phyloP scores from a whole-genome alignment of 208 protist species.

The Trypanosoma caninum region DNA sequence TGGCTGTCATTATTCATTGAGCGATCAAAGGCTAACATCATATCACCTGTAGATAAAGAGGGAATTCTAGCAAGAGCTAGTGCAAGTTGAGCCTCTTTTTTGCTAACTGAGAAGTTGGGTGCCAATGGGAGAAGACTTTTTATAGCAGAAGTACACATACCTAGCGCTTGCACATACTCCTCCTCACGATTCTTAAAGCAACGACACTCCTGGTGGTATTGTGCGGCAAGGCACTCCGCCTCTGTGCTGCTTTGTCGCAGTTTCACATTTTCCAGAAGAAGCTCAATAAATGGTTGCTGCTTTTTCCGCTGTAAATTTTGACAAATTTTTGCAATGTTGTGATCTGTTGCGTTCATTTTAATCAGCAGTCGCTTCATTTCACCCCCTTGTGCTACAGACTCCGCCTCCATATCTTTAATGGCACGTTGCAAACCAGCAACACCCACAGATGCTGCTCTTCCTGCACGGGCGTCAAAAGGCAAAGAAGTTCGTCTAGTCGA shows the following conservation, averaged over 20 bases:
- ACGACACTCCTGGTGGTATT: slow-evolving; percentile 77
- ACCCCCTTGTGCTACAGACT: slow-evolving; percentile 29
- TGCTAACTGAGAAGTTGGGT: slow-evolving; percentile 2
- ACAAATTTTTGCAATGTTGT: slow-evolving; percentile 39
- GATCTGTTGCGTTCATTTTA: slow-evolving; percentile 52
- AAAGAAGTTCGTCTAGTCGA: slow-evolving; percentile 24
- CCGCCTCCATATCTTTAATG: slow-evolving; percentile 49
- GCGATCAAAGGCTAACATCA: slow-evolving; percentile 53
- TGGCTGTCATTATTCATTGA: slow-evolving; percentile 27
- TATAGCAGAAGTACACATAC: slow-evolving; percentile 44
- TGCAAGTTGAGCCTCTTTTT: slow-evolving; percentile 37
- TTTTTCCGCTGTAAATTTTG: slow-evolving; percentile 51
- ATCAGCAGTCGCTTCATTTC: slow-evolving; percentile 32
- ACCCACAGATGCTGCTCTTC: slow-evolving; percentile 35
- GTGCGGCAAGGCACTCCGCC: slow-evolving; percentile 75
- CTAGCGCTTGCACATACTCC: slow-evolving; percentile 71
- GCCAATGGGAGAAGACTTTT: slow-evolving; percentile 36
- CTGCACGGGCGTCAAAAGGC: not conserved
- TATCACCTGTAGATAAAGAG: slow-evolving; percentile 43
- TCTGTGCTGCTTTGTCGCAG: slow-evolving; percentile 74
- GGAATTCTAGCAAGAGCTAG: slow-evolving; percentile 66
- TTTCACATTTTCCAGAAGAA: slow-evolving; percentile 70
- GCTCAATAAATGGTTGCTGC: slow-evolving; percentile 56
- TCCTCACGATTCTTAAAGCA: slow-evolving; percentile 36
- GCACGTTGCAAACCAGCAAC: slow-evolving; percentile 55